Conservation (phyloP, 192 early-diverging fungal species). For the Backusella tuberculispora region DNA sequence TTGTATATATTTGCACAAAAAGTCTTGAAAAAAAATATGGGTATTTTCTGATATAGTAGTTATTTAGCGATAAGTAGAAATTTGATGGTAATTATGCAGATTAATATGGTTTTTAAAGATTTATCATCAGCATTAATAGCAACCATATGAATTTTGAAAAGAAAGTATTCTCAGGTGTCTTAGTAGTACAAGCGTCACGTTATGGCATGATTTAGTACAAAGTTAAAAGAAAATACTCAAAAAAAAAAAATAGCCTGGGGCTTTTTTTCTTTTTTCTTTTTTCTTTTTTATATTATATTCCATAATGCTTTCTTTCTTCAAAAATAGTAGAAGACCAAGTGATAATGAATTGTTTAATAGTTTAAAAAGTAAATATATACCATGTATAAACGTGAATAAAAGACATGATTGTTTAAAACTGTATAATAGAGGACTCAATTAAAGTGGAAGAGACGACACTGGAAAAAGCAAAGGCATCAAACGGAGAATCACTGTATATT, state of each 20-base stretch:
- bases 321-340: background rate
- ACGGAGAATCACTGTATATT: background rate
- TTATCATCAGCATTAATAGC: background rate
- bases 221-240: slow-evolving; percentile 8
- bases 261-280: background rate
- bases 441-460: slow-evolving; percentile 2
- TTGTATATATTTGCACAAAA: too few relatives aligned
- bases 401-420: background rate
- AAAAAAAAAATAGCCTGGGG: background rate
- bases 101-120: too few relatives aligned
- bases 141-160: background rate
- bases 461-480: slow-evolving; percentile 10
- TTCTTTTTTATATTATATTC: background rate
- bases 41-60: too few relatives aligned
- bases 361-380: slow-evolving; percentile 5
- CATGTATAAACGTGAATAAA: background rate
- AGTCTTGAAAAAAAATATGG: too few relatives aligned
- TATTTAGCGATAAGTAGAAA: too few relatives aligned
- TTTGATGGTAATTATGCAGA: too few relatives aligned
- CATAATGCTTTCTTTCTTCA: slow-evolving; percentile 6
- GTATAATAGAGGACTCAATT: slow-evolving; percentile 5
- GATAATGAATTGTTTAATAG: slow-evolving; percentile 3
- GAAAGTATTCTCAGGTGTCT: background rate
- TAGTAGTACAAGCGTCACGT: background rate
- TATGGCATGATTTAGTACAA: slow-evolving; percentile 6